These are phyloP conservation scores for Viola pubescens DNA, from an alignment of 441 rosid genomes.

Conservation along the genomic window DNA sequence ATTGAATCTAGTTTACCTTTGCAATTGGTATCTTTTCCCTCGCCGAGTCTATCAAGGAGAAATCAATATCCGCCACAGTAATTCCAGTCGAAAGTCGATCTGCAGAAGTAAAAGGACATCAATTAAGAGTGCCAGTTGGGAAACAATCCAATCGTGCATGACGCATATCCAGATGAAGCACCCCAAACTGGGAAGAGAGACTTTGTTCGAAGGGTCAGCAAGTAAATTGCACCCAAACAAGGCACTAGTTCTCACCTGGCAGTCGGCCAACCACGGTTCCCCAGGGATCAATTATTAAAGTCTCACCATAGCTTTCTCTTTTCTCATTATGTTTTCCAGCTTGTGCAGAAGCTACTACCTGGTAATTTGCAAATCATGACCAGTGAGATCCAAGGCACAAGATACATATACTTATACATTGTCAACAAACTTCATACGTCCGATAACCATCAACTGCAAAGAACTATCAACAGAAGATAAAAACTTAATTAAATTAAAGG, in stretches of 20 bases:
- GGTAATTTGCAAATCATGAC: conserved; percentile 11
- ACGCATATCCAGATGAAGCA: not conserved
- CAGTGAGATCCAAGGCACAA: conserved; percentile 4
- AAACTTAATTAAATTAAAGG: not conserved
- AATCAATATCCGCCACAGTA: conserved; percentile 73
- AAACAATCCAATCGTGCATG: not conserved
- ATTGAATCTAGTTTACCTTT: conserved; percentile 39
- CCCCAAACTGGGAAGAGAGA: not conserved
- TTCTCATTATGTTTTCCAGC: conserved; percentile 80
- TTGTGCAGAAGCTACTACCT: conserved; percentile 96
- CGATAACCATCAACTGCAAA: not conserved
- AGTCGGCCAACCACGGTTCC: conserved; percentile 74
- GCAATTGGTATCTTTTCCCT: conserved; percentile 75
- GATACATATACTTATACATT: not conserved
- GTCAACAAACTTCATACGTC: not conserved
- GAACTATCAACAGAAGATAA: not conserved
- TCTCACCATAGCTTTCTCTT: conserved; percentile 84
- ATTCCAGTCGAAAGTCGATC: conserved; percentile 76
- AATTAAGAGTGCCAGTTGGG: not conserved
- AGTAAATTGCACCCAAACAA: not conserved
- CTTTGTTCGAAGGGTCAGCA: not conserved
- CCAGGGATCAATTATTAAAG: conserved; percentile 93
- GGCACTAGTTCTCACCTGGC: conserved; percentile 44
- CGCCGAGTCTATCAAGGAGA: conserved; percentile 68
- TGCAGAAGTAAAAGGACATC: conserved; percentile 23